Base-by-base conservation (phyloP, 495 filamentous ascomycete species). In the Cercophora scortea region DNA sequence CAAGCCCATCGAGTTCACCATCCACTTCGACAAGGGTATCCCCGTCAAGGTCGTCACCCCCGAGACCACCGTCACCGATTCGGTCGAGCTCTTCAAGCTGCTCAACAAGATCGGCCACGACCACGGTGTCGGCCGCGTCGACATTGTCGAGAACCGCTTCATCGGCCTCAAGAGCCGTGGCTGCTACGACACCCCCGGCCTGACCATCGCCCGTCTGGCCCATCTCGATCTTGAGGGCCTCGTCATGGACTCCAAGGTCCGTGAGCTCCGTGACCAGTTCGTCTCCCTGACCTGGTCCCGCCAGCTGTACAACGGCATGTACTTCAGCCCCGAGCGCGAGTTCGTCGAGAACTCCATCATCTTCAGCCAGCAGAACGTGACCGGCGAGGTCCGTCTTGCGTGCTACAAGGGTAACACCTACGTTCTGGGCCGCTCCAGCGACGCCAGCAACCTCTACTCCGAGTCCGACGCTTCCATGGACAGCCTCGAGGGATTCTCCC, bases 401-500 rank as follows among this genome's bases (percentile, higher is more conserved):
- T 73, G 70, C 52, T 94, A 89, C 79, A 93, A 94, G 79, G 91
- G 90, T 58, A 77, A 62, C 61, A 48, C 86, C 54, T 81, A 72
- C 63, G 77, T 93, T 25, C 73, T 95, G 16, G 89, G 90, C 59
- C 81, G 91, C 48, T 84, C 74, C 67, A 81, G 73, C 60, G 78
- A 85, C 61, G 87, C 86, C 51, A 83, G 85, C 78, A 95, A 94
- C 77, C 79, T 96, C 51, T 96, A 97, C 71, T 79, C 80, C 66
- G 81, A 81, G 74, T 72, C 77, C 58, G 89, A 95, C 74, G 79
- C 81, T 42, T 84, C 78, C 57, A 97, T 96, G 92, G 92, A 96
- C 71, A 82, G 83, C 61, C 82, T 95, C 60, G 86, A 81, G 64
- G 83, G 83, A 62, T 95, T 95, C 73, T 75, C 72, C 50, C 89